Conservation (phyloP, 192 early-diverging fungal species). For the Gonapodya prolifera region DNA sequence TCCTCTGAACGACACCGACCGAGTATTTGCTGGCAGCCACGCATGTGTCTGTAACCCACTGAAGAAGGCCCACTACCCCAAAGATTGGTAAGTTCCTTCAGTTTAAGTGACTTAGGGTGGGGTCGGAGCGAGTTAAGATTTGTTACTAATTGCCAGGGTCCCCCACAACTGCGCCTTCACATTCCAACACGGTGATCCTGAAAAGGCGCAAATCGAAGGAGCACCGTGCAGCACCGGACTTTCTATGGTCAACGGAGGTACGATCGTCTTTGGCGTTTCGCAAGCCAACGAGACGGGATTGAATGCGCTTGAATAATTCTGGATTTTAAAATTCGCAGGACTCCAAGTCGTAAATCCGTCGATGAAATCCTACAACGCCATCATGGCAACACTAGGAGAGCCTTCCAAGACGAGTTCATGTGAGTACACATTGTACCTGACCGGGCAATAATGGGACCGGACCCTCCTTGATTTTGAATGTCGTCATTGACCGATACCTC, state of each 20-base stretch:
- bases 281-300: too few relatives aligned
- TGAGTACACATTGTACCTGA: constrained; percentile 28
- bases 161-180: not conserved
- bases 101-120: too few relatives aligned
- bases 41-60: constrained; percentile 36
- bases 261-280: too few relatives aligned
- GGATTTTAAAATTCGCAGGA: constrained; percentile 16
- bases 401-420: not conserved
- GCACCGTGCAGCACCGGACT: constrained; percentile 5
- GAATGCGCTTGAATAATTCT: too few relatives aligned
- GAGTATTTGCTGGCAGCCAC: constrained; percentile 28
- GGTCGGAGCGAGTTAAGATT: not conserved
- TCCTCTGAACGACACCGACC: constrained; percentile 11
- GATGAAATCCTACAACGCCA: constrained; percentile 18
- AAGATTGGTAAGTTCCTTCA: constrained; percentile 18
- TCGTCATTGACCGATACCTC: constrained; percentile 13
- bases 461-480: constrained; percentile 7
- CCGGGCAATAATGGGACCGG: constrained; percentile 26
- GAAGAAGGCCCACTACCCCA: constrained; percentile 23
- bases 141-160: not conserved
- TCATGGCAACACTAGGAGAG: constrained; percentile 3
- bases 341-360: constrained; percentile 22
- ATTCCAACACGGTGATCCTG: not conserved
- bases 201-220: constrained; percentile 8
- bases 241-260: not conserved